A percentile compares a stretch with the other conserved stretches of the same genome.
phyloP scores from a whole-genome alignment of 2,329 filamentous ascomycete genomes.

The Fusarium decemcellulare region DNA sequence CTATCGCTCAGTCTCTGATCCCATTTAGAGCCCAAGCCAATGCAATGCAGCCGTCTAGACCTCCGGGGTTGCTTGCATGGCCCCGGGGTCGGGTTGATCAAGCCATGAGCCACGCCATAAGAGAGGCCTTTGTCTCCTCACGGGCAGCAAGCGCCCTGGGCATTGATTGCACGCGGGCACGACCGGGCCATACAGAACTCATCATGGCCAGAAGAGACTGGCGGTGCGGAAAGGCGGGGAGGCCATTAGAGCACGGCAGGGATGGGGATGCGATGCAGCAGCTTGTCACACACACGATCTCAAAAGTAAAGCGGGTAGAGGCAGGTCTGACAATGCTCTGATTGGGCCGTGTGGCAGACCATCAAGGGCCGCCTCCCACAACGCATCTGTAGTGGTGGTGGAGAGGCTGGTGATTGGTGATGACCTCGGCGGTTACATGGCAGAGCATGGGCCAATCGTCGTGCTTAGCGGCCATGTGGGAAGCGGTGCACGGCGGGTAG shows the following conservation, averaged over 20 bases:
- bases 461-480: slow-evolving; percentile 37
- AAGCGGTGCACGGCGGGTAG: slow-evolving; percentile 32
- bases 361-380: slow-evolving; percentile 32
- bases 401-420: slow-evolving; percentile 49
- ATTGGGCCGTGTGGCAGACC: not conserved
- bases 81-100: slow-evolving; percentile 5
- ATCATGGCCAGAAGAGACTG: slow-evolving; percentile 8
- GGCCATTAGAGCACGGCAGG: slow-evolving; percentile 11
- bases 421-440: slow-evolving; percentile 57
- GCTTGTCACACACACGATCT: slow-evolving; percentile 40
- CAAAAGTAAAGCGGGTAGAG: slow-evolving; percentile 29
- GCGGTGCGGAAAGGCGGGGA: slow-evolving; percentile 38
- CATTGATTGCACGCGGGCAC: slow-evolving; percentile 4
- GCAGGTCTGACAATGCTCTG: slow-evolving; percentile 1
- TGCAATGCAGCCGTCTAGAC: slow-evolving; percentile 33
- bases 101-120: slow-evolving; percentile 40
- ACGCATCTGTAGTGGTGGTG: slow-evolving; percentile 25
- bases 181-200: slow-evolving; percentile 7
- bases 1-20: slow-evolving; percentile 1
- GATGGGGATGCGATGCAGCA: slow-evolving; percentile 37
- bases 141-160: slow-evolving; percentile 31
- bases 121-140: slow-evolving; percentile 29
- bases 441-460: slow-evolving; percentile 51
- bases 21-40: slow-evolving; percentile 33
- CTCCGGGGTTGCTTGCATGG: no score